Evolutionary conservation across 2,329 filamentous ascomycete species (phyloP), one percentile per base, ranked within the genome.

Genomic region (Talaromyces amestolkiae): DNA sequence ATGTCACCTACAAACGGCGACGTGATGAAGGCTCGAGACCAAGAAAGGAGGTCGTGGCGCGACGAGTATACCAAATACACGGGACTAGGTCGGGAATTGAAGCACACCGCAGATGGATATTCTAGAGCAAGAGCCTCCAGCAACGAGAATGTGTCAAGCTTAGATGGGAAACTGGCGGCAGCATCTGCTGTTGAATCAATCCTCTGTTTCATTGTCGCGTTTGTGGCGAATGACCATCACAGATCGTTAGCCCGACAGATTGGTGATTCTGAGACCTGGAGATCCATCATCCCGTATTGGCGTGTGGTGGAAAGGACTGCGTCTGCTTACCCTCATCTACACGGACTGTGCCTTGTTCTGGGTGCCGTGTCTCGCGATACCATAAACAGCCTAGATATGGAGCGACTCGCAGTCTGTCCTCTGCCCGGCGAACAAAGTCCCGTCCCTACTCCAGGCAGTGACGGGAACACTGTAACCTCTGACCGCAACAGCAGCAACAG

Each of bases 141-240:
- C 43, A 62, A 33, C 37, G 63, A 73, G 11, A 69, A 68, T 10
- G 69, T 69, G n/a, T 72, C 75, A 27, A 68, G 58, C 27, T 64
- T 65, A 22, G 76, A 76, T 58, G 75, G 76, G 59, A 80, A 79
- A 65, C 70, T 78, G 37, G 76, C 77, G 33, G 77, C 75, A 17
- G 74, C 75, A 15, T 76, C 77, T 56, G 78, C 75, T 17, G 75
- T 82, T 37, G 81, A 83, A 68, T 77, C 79, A 11, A 74, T 83
- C 49, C 72, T 83, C 47, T 81, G 79, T 66, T 83, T 82, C 67
- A 80, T 82, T 61, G 74, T 83, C 37, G 79, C 80, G 11, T 81
- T 81, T 66, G 76, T 78, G 53, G 76, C 77, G 17, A 78, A 81
- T 58, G 78, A 81, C 54, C 75, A 78, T 59, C 74, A 70, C 31